Percentiles rank a stretch among this genome's conserved stretches.
Evolutionary conservation across 2,329 filamentous ascomycete genomes (phyloP).

Genomic region (Cordyceps fumosorosea): DNA sequence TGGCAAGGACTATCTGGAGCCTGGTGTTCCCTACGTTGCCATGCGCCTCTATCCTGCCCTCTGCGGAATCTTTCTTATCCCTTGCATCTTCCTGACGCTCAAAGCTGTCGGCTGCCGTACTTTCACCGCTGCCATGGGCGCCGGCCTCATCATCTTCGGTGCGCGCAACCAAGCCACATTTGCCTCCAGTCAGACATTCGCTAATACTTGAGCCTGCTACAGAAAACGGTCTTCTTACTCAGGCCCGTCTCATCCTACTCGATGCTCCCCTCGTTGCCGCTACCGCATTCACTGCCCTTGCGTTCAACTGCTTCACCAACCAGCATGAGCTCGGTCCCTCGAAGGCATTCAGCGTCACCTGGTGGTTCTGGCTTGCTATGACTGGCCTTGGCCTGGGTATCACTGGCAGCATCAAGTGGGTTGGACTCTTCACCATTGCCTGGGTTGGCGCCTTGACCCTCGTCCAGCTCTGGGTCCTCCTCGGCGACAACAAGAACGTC

Average conservation of each 20-base stretch:
- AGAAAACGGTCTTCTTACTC: slow-evolving; percentile 95
- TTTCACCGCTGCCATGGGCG: slow-evolving; percentile 74
- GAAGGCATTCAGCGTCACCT: slow-evolving; percentile 79
- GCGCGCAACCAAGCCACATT: slow-evolving; percentile 29
- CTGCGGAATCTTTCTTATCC: slow-evolving; percentile 80
- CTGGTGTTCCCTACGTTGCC: slow-evolving; percentile 89
- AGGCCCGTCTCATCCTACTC: slow-evolving; percentile 90
- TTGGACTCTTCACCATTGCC: slow-evolving; percentile 95
- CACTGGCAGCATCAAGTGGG: slow-evolving; percentile 96
- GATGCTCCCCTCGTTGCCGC: slow-evolving; percentile 92
- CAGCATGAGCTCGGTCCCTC: slow-evolving; percentile 89
- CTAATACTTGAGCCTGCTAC: slow-evolving; percentile 23
- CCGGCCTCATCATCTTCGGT: slow-evolving; percentile 88
- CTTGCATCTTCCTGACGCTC: slow-evolving; percentile 88
- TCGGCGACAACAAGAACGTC: slow-evolving; percentile 82
- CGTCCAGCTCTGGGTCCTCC: slow-evolving; percentile 88
- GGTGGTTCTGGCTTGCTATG: slow-evolving; percentile 96
- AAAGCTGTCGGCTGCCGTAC: slow-evolving; percentile 88
- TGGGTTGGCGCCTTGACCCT: slow-evolving; percentile 92
- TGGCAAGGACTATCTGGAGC: slow-evolving; percentile 95
- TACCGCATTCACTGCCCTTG: slow-evolving; percentile 83
- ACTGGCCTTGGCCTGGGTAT: slow-evolving; percentile 84
- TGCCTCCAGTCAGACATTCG: background rate
- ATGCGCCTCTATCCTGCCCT: slow-evolving; percentile 93
- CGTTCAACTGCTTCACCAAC: slow-evolving; percentile 91